phyloP scores from a whole-genome alignment of 495 filamentous ascomycete species.

The Podospora tetraspora region DNA sequence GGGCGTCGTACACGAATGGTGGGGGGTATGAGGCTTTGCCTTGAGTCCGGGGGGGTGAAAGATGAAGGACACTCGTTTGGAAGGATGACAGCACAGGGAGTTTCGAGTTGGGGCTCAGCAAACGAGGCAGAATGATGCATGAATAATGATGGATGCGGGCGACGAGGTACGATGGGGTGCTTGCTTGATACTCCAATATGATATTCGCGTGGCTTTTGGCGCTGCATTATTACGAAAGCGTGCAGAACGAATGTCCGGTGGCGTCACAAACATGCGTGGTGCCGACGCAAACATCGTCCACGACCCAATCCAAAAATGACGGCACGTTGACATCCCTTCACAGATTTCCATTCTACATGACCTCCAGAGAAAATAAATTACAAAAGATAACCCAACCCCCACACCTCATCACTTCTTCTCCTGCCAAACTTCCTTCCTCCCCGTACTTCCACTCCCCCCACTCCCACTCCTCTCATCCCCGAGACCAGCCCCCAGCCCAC shows the following conservation, averaged over 20 bases:
- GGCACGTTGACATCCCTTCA: background rate
- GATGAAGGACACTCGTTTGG: background rate
- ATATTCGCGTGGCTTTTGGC: background rate
- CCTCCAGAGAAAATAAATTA: background rate
- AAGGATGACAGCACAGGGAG: background rate
- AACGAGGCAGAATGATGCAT: background rate
- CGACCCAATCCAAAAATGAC: background rate
- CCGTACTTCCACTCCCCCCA: background rate
- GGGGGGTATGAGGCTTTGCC: slow-evolving; percentile 41
- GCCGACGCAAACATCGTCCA: background rate
- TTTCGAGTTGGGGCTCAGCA: background rate
- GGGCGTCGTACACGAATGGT: slow-evolving; percentile 37
- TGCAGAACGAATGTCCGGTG: background rate
- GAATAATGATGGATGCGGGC: background rate
- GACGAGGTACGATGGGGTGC: background rate
- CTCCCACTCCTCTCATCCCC: background rate
- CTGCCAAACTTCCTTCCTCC: background rate
- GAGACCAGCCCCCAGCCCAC: background rate
- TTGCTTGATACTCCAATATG: background rate
- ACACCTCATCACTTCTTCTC: background rate
- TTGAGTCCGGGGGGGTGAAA: slow-evolving; percentile 8
- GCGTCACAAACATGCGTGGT: background rate
- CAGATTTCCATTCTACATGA: background rate
- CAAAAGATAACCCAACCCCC: background rate
- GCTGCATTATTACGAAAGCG: background rate